A percentile compares a stretch with the other conserved stretches of the same genome.
Conservation (phyloP, 805 yeast species). For the Starmerella scarabaei region DNA sequence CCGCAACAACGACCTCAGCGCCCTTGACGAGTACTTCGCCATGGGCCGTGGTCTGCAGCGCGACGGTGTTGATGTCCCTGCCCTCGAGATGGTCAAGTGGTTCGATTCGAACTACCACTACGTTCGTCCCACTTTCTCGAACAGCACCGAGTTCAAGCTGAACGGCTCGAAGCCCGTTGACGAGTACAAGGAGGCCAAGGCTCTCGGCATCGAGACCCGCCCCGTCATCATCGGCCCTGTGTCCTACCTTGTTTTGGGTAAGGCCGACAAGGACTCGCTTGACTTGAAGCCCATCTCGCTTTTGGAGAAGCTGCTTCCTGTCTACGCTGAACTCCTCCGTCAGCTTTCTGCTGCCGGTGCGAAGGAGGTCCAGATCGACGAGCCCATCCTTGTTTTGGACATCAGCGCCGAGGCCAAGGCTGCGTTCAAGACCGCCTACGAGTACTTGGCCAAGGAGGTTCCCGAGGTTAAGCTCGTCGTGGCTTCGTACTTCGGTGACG, state of each 20-base stretch:
- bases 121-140: constrained; percentile 97
- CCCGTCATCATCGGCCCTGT: constrained; percentile 96
- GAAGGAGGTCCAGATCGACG: constrained; percentile 87
- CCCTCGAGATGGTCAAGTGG: constrained; percentile 99
- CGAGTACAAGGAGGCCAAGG: constrained; percentile 97
- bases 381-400: constrained; percentile 92
- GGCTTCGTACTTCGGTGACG: constrained; percentile 96
- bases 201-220: constrained; percentile 88
- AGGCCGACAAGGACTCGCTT: constrained; percentile 94
- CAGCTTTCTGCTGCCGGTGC: constrained; percentile 94
- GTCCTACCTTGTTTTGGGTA: constrained; percentile 88
- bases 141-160: constrained; percentile 89
- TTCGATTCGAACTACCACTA: constrained; percentile 99
- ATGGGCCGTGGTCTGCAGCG: constrained; percentile 99
- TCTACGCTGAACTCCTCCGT: constrained; percentile 75
- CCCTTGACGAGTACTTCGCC: constrained; percentile 88
- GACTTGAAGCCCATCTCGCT: constrained; percentile 88
- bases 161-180: constrained; percentile 94
- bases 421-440: constrained; percentile 82
- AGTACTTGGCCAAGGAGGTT: constrained; percentile 51
- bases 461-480: constrained; percentile 67
- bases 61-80: constrained; percentile 95
- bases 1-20: constrained; percentile 76
- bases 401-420: constrained; percentile 71
- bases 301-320: constrained; percentile 81